phyloP scores from a whole-genome alignment of 176 grass and related monocot genomes.

The Alloteropsis semialata region DNA sequence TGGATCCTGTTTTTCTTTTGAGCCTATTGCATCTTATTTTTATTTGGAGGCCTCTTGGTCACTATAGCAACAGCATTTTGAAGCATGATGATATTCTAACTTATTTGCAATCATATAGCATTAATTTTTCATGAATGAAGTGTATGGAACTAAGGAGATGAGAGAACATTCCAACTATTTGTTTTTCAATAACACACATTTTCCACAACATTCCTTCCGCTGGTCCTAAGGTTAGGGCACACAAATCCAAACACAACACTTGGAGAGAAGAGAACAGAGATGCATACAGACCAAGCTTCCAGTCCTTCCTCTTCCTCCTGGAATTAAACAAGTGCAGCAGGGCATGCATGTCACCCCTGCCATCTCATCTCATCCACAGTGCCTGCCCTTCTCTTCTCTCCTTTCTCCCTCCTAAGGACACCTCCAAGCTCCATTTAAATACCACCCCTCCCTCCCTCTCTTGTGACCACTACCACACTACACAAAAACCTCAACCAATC shows the following conservation, averaged over 20 bases:
- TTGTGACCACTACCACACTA: constrained; percentile 31
- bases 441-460: constrained; percentile 32
- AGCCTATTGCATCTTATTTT: not conserved
- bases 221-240: constrained; percentile 49
- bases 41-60: not conserved
- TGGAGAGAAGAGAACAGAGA: constrained; percentile 24
- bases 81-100: constrained; percentile 5
- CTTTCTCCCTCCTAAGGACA: constrained; percentile 28
- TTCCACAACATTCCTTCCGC: constrained; percentile 44
- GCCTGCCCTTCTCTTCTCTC: not conserved
- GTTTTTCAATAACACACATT: not conserved
- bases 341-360: constrained; percentile 36
- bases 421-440: constrained; percentile 57
- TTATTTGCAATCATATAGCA: not conserved
- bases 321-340: constrained; percentile 53
- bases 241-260: constrained; percentile 47
- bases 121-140: constrained; percentile 33
- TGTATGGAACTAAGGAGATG: constrained; percentile 23
- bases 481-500: constrained; percentile 29
- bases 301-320: constrained; percentile 26
- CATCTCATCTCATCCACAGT: constrained; percentile 58
- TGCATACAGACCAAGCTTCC: constrained; percentile 26
- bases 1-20: not conserved
- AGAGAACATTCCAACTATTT: constrained; percentile 48
- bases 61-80: not conserved